A percentile compares a stretch with the other conserved stretches of the same genome.
Conservation (phyloP, 257 asterid genomes). For the Eustoma russellianum region DNA sequence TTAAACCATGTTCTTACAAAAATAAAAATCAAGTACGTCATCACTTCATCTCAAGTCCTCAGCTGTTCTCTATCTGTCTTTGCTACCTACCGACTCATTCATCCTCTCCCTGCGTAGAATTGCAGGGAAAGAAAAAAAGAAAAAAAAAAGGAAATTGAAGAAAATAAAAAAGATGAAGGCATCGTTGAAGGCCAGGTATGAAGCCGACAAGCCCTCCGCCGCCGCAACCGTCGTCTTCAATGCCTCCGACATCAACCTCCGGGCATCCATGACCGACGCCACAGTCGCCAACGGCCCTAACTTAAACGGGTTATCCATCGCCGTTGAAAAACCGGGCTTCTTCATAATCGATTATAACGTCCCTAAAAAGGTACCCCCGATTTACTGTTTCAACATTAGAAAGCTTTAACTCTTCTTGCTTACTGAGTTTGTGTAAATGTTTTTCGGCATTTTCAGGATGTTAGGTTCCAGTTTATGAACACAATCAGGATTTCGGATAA, state of each 20-base stretch:
- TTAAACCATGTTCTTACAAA: too few relatives aligned
- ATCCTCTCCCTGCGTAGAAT: neutral
- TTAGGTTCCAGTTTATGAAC: constrained; percentile 85
- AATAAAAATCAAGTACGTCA: too few relatives aligned
- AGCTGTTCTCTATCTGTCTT: neutral
- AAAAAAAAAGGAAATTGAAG: neutral
- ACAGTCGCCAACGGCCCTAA: constrained; percentile 77
- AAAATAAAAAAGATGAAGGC: constrained; percentile 40
- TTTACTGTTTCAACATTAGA: neutral
- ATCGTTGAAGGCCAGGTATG: constrained; percentile 70
- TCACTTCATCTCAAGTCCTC: constrained; percentile 19
- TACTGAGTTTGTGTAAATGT: neutral
- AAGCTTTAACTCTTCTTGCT: neutral
- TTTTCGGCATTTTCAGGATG: constrained; percentile 41
- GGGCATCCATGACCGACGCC: constrained; percentile 86
- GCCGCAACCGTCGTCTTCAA: constrained; percentile 62
- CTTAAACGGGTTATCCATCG: constrained; percentile 67
- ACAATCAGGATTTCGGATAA: constrained; percentile 55
- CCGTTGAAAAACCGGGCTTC: constrained; percentile 81
- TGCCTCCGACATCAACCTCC: constrained; percentile 87
- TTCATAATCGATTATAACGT: constrained; percentile 83
- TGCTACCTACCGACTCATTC: neutral
- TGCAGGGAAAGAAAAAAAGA: neutral
- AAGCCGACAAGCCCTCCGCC: constrained; percentile 61
- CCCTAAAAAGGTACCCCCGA: constrained; percentile 50